Base-by-base conservation (phyloP, 2,329 filamentous ascomycete species). In the Remersonia thermophila region DNA sequence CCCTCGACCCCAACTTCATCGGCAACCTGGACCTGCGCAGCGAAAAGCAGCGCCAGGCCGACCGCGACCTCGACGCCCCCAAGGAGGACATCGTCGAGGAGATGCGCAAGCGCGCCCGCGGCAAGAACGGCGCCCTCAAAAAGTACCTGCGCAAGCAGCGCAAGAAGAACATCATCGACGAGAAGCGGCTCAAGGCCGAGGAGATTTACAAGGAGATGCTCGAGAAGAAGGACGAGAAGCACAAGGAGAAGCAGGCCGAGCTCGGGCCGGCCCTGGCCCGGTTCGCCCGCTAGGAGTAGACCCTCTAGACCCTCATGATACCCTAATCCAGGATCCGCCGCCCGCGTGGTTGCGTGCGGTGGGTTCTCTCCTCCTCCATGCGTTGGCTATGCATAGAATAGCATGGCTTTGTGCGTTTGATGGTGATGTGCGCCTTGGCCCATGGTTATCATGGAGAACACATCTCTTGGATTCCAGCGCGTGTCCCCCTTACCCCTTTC, bases 111-210 rank as follows among this genome's bases (percentile, higher is more conserved):
- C 72, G 80, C 37, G 85, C 83, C 13, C 69, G 89, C 39, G 91
- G 91, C 37, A 85, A 87, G 69, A 98, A 93, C 55, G 86, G 81
- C 48, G 83, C 83, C 40, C 62, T 96, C 45, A 78, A 85, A 54
- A 86, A 87, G 57, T 87, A 93, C 55, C 60, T 96, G 53, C 69
- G 91, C 47, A 96, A 96, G 75, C 87, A 91, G 64, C 78, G 84
- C 31, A 80, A 80, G 53, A 84, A 81, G 69, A 96, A 96, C 57
- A 75, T 98, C 39, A 86, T 98, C 56, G 91, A 98, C 65, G 91
- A 95, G 69, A 87, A 89, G 71, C 79, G 83, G 54, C 61, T 94
- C 58, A 78, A 80, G 55, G 80, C 87, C 32, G 83, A 95, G 57
- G 83, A 86, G 60, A 66, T 94, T 55, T 78, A 80, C 65, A 76